These are phyloP conservation scores for Nothophytophthora sp. DNA, from an alignment of 352 stramenopile species.

Conservation along the genomic window DNA sequence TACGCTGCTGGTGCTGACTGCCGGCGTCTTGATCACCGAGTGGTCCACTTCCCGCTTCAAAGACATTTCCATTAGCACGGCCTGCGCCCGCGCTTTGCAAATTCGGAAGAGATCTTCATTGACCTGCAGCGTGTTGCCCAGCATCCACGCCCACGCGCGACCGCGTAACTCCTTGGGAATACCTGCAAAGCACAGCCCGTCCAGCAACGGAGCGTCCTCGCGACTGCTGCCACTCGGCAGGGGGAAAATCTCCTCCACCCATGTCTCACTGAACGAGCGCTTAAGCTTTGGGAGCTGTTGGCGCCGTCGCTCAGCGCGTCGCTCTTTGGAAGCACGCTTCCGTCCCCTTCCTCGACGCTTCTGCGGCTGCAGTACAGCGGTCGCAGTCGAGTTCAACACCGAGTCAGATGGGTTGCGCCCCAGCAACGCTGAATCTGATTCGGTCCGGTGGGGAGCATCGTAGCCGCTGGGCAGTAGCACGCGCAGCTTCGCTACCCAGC, in stretches of 20 bases:
- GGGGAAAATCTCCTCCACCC: conserved; percentile 69
- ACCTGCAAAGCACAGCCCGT: conserved; percentile 77
- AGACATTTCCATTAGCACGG: conserved; percentile 75
- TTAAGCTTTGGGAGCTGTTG: conserved; percentile 69
- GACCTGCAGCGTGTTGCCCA: conserved; percentile 84
- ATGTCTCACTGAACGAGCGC: conserved; percentile 73
- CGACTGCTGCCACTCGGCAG: conserved; percentile 30
- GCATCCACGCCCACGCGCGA: conserved; percentile 75
- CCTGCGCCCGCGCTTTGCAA: conserved; percentile 71
- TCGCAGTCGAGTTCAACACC: conserved; percentile 22
- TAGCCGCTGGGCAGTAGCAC: conserved; percentile 32
- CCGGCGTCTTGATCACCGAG: conserved; percentile 18
- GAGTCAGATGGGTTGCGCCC: conserved; percentile 45
- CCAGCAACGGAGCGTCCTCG: conserved; percentile 34
- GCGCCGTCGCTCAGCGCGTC: conserved; percentile 60
- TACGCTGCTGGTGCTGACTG: conserved; percentile 16
- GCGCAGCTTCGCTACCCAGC: conserved; percentile 64
- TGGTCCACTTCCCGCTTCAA: conserved; percentile 63
- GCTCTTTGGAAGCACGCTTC: conserved; percentile 58
- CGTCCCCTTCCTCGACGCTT: conserved; percentile 17
- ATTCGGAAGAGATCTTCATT: conserved; percentile 88
- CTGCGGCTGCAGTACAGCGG: conserved; percentile 19
- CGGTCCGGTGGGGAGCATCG: conserved; percentile 12
- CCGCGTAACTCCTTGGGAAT: conserved; percentile 85
- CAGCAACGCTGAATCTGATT: conserved; percentile 25